Evolutionary conservation across 2,329 filamentous ascomycete genomes (phyloP).

Genomic region (Diplocarpon rosae): DNA sequence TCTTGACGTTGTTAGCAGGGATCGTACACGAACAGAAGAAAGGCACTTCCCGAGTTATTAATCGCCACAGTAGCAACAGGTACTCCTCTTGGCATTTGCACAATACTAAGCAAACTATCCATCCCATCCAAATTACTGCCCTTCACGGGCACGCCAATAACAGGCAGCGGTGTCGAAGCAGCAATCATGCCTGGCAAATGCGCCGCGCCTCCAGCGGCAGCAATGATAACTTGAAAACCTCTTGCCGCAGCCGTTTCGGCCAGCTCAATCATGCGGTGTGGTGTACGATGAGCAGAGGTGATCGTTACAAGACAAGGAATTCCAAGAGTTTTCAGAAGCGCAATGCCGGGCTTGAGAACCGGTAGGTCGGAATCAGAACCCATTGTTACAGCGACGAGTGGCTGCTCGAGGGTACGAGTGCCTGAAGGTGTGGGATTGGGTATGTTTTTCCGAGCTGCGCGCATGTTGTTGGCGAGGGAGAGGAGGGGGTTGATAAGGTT

Average conservation of each 20-base stretch:
- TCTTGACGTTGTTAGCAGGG: not conserved
- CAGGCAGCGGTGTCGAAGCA: conserved; percentile 58
- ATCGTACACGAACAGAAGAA: not conserved
- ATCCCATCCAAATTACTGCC: conserved; percentile 61
- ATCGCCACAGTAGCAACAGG: conserved; percentile 69
- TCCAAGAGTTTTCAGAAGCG: conserved; percentile 39
- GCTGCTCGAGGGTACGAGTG: conserved; percentile 23
- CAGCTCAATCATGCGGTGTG: conserved; percentile 56
- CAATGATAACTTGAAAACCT: conserved; percentile 30
- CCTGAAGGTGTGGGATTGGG: conserved; percentile 20
- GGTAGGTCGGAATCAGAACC: conserved; percentile 63
- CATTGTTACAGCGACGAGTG: conserved; percentile 70
- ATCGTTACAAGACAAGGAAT: conserved; percentile 65
- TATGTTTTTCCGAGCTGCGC: conserved; percentile 38
- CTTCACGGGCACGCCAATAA: conserved; percentile 69
- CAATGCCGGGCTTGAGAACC: conserved; percentile 58
- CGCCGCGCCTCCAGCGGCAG: conserved; percentile 64
- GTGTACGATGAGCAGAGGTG: conserved; percentile 70
- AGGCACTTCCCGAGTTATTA: conserved; percentile 53
- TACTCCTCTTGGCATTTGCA: conserved; percentile 65
- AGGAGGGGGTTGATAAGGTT: conserved; percentile 60
- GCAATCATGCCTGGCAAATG: conserved; percentile 67
- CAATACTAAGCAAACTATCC: conserved; percentile 61
- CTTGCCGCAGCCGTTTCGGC: conserved; percentile 30
- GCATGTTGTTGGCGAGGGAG: conserved; percentile 47